Evolutionary conservation across 148 eudicot genomes (phyloP).

Genomic region (Polygonum aviculare): DNA sequence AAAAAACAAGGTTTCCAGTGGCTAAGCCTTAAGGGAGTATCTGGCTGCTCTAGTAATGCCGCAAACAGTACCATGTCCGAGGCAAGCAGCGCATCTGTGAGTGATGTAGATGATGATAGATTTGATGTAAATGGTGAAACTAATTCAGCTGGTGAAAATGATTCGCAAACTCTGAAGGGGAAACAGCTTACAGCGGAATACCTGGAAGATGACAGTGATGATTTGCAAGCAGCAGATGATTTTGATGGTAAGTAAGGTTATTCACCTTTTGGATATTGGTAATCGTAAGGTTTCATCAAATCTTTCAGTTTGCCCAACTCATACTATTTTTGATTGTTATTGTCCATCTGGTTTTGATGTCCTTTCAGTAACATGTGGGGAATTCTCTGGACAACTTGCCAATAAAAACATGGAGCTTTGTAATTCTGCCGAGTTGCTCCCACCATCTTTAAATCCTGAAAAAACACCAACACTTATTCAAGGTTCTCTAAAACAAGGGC

Average conservation of each 20-base stretch:
- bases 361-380: slow-evolving; percentile 75
- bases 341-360: background rate
- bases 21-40: slow-evolving; percentile 23
- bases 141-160: slow-evolving; percentile 14
- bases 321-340: background rate
- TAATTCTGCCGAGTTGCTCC: slow-evolving; percentile 17
- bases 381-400: slow-evolving; percentile 47
- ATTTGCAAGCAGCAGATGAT: slow-evolving; percentile 52
- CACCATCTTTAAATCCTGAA: slow-evolving; percentile 17
- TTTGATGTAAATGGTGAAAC: slow-evolving; percentile 31
- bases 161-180: slow-evolving; percentile 25
- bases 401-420: slow-evolving; percentile 13
- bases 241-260: slow-evolving; percentile 73
- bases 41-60: slow-evolving; percentile 26
- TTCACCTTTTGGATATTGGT: background rate
- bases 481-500: slow-evolving; percentile 42
- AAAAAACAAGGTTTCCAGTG: slow-evolving; percentile 13
- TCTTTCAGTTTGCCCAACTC: background rate
- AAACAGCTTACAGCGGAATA: slow-evolving; percentile 59
- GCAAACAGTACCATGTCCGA: slow-evolving; percentile 22
- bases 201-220: slow-evolving; percentile 77
- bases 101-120: slow-evolving; percentile 20
- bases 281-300: background rate
- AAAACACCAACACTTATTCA: slow-evolving; percentile 20
- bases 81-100: slow-evolving; percentile 14